phyloP scores from a whole-genome alignment of 2,329 filamentous ascomycete species.

The Calycina marina region DNA sequence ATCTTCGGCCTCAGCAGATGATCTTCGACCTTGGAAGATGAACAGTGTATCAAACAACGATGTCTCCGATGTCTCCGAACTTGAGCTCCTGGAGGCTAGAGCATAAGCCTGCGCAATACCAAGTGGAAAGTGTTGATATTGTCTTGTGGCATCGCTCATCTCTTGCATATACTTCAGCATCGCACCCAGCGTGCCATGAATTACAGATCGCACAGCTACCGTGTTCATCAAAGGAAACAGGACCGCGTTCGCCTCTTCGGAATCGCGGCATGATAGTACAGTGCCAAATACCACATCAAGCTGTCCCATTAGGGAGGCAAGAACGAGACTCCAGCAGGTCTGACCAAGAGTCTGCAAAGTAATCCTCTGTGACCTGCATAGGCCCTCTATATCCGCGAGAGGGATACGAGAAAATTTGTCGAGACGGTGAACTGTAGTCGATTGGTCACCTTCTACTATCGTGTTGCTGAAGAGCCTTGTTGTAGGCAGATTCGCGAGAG shows the following conservation, averaged over 20 bases:
- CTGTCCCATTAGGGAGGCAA: conserved; percentile 45
- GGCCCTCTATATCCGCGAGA: conserved; percentile 30
- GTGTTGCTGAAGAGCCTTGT: conserved; percentile 18
- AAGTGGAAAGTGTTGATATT: conserved; percentile 65
- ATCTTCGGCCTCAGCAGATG: conserved; percentile 10
- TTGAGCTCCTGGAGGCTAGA: conserved; percentile 17
- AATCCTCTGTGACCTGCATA: conserved; percentile 53
- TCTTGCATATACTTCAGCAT: conserved; percentile 64
- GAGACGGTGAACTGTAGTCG: conserved; percentile 23
- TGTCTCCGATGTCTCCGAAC: conserved; percentile 17
- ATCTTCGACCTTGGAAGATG: conserved; percentile 43
- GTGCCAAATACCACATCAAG: conserved; percentile 73
- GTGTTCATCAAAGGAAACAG: conserved; percentile 93
- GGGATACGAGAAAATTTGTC: conserved; percentile 32
- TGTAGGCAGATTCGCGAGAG: conserved; percentile 41
- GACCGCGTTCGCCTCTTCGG: conserved; percentile 48
- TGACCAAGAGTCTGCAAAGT: conserved; percentile 66
- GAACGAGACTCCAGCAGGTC: conserved; percentile 57
- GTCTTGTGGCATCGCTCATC: conserved; percentile 47
- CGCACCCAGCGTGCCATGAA: conserved; percentile 51
- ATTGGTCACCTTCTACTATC: not conserved
- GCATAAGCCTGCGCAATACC: conserved; percentile 48
- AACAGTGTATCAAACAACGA: conserved; percentile 49
- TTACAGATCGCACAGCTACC: conserved; percentile 54
- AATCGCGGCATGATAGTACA: conserved; percentile 73